Evolutionary conservation across 129 eudicot species (phyloP), one percentile per base, ranked within the genome.

Genomic region (Pseudognaphalium luteoalbum): DNA sequence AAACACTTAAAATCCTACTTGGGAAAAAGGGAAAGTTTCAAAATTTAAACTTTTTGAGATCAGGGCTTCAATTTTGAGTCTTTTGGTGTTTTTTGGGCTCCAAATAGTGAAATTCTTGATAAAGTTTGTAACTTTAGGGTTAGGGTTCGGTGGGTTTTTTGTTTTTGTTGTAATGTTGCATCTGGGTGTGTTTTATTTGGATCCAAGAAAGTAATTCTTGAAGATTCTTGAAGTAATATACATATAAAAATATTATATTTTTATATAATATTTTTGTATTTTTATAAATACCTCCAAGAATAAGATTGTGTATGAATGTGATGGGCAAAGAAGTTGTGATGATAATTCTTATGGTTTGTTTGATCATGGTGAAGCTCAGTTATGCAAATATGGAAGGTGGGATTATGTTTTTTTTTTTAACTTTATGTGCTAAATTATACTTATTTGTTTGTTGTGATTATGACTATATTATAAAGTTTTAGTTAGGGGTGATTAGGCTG

Each of bases 381-480:
- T 75, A 50, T 76, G 97, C 88, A 57, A 91, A 91, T 80, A 76
- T 86, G 80, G 97, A 91, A 91, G 97, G 97, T 88, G 29, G 16
- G 51, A 3, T 84, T 77, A 84, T 68, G 21, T 8, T 17, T 8
- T 19, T 39, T 8, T 63, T 50, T 74, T 81, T 78, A 42, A 22
- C 32, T 67, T 39, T 63, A n/a, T 28, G 7, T 39, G 37, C 33
- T 68, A 12, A 28, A 25, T 28, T 64, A 15, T 62, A 62, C 25
- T 16, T 25, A 25, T 25, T 25, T 25, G 28, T 25, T 9, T 22
- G 30, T 72, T 72, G 56, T 34, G 44, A 65, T 58, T 56, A 72
- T 72, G 37, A 39, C 32, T 65, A 28, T 56, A 47, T 54, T 12
- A 41, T 41, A 41, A 41, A 20, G 21, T 7, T 76, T 30, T 8